Conservation (phyloP, 169 alveolate genomes). For the Cryptosporidium baileyi region DNA sequence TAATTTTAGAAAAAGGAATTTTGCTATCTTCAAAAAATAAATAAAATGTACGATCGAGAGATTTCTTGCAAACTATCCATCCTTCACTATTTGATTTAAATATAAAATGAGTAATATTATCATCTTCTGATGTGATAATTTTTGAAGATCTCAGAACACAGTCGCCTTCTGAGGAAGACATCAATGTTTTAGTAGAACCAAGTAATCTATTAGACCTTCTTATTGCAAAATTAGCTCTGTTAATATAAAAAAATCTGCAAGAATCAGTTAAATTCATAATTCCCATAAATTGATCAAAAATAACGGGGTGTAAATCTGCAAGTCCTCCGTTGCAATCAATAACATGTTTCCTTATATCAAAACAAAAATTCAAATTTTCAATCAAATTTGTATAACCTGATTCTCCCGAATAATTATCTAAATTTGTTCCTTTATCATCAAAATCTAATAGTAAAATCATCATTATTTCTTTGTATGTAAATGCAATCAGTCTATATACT, state of each 20-base stretch:
- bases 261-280: slow-evolving; percentile 44
- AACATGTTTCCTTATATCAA: slow-evolving; percentile 3
- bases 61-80: slow-evolving; percentile 54
- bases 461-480: slow-evolving; percentile 49
- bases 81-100: slow-evolving; percentile 45
- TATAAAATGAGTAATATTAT: neutral
- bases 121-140: neutral
- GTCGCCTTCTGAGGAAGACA: slow-evolving; percentile 63
- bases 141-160: slow-evolving; percentile 14
- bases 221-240: slow-evolving; percentile 27
- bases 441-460: neutral
- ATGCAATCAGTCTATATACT: slow-evolving; percentile 2
- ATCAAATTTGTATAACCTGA: neutral
- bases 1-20: neutral
- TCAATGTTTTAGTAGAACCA: slow-evolving; percentile 38
- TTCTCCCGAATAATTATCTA: neutral
- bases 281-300: slow-evolving; percentile 12
- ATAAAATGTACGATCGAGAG: slow-evolving; percentile 40
- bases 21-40: slow-evolving; percentile 50
- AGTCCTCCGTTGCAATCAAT: slow-evolving; percentile 34
- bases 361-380: neutral
- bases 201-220: slow-evolving; percentile 58
- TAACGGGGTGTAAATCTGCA: neutral
- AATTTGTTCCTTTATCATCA: neutral
- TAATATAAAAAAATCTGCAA: slow-evolving; percentile 35